These are phyloP conservation scores for Lichtheimia ornata DNA, from an alignment of 371 early-diverging fungal species.

Conservation along the genomic window DNA sequence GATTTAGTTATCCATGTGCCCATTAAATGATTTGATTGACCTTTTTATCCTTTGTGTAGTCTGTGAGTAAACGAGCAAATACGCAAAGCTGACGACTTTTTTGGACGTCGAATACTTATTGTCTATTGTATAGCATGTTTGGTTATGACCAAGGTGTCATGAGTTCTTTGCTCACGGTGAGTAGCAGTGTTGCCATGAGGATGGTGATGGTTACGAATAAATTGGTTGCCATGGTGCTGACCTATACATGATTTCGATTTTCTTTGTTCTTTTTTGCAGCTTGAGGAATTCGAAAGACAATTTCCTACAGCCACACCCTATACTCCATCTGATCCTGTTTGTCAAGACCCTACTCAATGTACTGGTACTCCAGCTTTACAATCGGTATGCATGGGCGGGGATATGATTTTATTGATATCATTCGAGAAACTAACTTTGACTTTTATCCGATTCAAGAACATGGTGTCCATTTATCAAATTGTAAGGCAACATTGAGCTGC, in stretches of 20 bases:
- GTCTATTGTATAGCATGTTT: constrained; percentile 10
- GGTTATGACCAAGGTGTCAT: constrained; percentile 25
- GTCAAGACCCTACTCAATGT: constrained; percentile 9
- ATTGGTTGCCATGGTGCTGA: no score
- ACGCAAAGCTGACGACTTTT: background rate
- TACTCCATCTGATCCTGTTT: constrained; percentile 9
- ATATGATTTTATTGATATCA: background rate
- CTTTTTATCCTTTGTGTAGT: background rate
- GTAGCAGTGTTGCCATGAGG: background rate
- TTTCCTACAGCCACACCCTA: constrained; percentile 19
- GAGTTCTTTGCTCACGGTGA: constrained; percentile 20
- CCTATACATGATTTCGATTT: background rate
- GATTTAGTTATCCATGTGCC: background rate
- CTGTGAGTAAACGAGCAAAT: background rate
- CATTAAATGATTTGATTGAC: background rate
- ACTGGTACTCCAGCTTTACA: constrained; percentile 18
- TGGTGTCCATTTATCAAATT: constrained; percentile 22
- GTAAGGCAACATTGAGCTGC: constrained; percentile 8
- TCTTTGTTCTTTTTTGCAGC: no score
- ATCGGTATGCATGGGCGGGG: constrained; percentile 9
- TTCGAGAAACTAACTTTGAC: background rate
- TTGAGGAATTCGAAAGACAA: constrained; percentile 13
- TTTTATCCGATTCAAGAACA: constrained; percentile 13
- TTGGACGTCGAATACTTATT: background rate
- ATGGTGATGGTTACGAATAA: background rate